A percentile compares a stretch with the other conserved stretches of the same genome.
Conservation (phyloP, 2,329 filamentous ascomycete genomes). For the Cryphonectria japonica region DNA sequence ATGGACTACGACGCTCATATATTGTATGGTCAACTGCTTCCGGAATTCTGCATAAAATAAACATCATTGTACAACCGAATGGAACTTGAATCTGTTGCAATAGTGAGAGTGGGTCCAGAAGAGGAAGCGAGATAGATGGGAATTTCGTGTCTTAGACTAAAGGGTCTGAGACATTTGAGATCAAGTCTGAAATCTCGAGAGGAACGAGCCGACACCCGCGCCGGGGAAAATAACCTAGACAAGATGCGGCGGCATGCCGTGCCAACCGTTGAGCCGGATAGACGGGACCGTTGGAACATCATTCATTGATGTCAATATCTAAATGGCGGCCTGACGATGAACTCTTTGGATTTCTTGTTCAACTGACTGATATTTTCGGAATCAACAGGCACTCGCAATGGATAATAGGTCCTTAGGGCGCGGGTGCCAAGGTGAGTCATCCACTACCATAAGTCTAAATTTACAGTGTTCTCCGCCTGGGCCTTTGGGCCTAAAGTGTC, state of each 20-base stretch:
- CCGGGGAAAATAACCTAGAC: neutral
- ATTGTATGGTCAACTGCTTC: neutral
- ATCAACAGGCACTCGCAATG: neutral
- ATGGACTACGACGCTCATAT: neutral
- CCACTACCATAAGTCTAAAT: neutral
- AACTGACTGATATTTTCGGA: neutral
- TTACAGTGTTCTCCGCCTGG: neutral
- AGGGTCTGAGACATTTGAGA: neutral
- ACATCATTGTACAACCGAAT: neutral
- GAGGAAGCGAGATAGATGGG: conserved; percentile 6
- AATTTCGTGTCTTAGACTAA: conserved; percentile 4
- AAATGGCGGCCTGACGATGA: no score
- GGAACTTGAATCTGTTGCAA: neutral
- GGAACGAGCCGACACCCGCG: conserved; percentile 6
- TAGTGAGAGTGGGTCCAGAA: neutral
- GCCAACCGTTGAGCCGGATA: neutral
- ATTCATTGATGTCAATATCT: neutral
- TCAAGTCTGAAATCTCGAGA: neutral
- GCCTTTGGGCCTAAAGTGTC: neutral
- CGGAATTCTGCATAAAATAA: neutral
- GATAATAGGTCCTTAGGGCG: neutral
- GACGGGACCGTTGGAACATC: neutral
- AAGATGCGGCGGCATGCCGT: conserved; percentile 1
- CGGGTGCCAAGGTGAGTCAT: neutral
- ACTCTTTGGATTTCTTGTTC: neutral